Conservation (phyloP, 2,329 filamentous ascomycete species). For the Coniochaeta prunicola region DNA sequence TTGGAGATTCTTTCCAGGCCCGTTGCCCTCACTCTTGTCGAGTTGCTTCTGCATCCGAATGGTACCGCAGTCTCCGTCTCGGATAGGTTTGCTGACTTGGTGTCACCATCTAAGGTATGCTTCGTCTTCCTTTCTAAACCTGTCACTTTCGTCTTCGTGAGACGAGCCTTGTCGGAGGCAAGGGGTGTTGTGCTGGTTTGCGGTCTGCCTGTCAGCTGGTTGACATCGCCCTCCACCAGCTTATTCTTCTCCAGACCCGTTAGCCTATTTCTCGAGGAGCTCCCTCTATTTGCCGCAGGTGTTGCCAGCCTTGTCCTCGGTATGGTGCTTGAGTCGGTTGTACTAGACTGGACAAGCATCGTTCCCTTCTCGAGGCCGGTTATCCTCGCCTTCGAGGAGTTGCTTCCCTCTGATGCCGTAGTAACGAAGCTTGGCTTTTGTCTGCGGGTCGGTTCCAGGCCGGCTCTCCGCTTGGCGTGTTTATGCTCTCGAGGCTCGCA, state of each 20-base stretch:
- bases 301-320: no score
- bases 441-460: background rate
- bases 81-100: no score
- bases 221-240: background rate
- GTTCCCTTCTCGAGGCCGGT: background rate
- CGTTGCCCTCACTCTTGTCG: background rate
- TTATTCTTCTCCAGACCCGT: background rate
- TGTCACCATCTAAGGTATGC: no score
- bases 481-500: background rate
- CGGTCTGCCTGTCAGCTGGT: background rate
- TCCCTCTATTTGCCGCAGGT: no score
- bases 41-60: no score
- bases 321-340: background rate
- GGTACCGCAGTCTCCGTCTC: no score
- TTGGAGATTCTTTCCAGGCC: conserved; percentile 9
- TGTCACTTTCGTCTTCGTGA: background rate
- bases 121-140: background rate
- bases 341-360: background rate
- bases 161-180: no score
- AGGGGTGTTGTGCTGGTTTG: background rate
- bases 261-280: background rate
- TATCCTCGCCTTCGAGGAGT: background rate
- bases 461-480: background rate
- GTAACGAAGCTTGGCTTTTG: background rate
- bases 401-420: background rate